These are phyloP conservation scores for Hypericum androsaemum DNA, from an alignment of 345 rosid genomes.

Conservation along the genomic window DNA sequence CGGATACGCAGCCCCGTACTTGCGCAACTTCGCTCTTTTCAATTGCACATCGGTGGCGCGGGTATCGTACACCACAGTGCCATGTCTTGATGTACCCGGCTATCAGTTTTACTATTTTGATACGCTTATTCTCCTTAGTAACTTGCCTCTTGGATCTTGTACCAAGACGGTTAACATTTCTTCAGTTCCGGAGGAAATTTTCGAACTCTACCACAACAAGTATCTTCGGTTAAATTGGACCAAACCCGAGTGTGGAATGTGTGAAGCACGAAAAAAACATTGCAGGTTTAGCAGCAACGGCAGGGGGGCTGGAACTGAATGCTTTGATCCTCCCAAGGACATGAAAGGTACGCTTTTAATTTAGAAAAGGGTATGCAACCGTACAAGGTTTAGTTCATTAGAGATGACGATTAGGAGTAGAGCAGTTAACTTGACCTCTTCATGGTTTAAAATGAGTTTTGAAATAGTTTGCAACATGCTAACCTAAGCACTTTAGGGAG, in stretches of 20 bases:
- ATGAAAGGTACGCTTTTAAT: background rate
- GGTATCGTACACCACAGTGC: background rate
- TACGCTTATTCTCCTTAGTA: too few relatives aligned
- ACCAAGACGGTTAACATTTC: conserved; percentile 2
- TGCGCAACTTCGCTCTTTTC: background rate
- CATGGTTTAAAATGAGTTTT: too few relatives aligned
- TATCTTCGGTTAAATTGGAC: conserved; percentile 5
- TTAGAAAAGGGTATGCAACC: too few relatives aligned
- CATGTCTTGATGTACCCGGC: too few relatives aligned
- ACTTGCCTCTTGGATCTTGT: background rate
- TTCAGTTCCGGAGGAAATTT: background rate
- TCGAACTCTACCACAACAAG: background rate
- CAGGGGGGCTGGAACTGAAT: conserved; percentile 1
- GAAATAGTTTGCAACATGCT: too few relatives aligned
- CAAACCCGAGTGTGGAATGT: background rate
- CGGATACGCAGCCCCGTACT: background rate
- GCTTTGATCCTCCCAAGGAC: background rate
- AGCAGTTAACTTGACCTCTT: too few relatives aligned
- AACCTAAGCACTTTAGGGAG: too few relatives aligned
- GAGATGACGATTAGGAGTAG: too few relatives aligned
- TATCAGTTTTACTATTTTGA: background rate
- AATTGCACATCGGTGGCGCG: background rate
- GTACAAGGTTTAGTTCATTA: too few relatives aligned
- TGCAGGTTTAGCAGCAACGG: conserved; percentile 1
- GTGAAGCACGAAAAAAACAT: background rate